These are phyloP conservation scores for Daldinia loculata DNA, from an alignment of 495 filamentous ascomycete genomes.

Conservation along the genomic window DNA sequence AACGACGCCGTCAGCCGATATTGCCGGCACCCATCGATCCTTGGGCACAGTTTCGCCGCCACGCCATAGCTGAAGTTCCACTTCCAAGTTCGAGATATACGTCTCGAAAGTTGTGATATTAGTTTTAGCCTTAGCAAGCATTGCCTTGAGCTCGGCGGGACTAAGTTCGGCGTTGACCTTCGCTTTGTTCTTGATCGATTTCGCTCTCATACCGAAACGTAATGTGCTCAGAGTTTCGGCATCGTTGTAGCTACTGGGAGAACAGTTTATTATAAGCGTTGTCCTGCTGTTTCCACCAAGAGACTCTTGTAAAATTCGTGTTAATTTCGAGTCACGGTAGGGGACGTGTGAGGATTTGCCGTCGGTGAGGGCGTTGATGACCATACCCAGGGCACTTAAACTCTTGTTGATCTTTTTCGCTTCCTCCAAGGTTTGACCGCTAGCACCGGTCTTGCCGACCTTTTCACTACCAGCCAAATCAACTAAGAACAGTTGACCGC, in stretches of 20 bases:
- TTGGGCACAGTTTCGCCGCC: constrained; percentile 87
- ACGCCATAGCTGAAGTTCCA: constrained; percentile 86
- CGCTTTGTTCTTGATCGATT: constrained; percentile 99
- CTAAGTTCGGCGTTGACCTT: constrained; percentile 99
- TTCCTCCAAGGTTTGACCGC: constrained; percentile 96
- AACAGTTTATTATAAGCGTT: constrained; percentile 98
- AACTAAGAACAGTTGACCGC: constrained; percentile 94
- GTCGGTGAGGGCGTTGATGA: constrained; percentile 97
- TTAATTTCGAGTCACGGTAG: constrained; percentile 98
- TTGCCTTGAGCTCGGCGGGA: constrained; percentile 88
- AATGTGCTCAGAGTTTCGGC: constrained; percentile 92
- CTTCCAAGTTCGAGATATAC: constrained; percentile 85
- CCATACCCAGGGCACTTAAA: constrained; percentile 96
- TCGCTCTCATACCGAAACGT: constrained; percentile 94
- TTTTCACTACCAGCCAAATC: constrained; percentile 98
- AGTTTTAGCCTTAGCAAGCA: constrained; percentile 88
- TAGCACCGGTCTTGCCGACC: constrained; percentile 97
- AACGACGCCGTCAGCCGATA: constrained; percentile 71
- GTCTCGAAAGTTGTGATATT: constrained; percentile 88
- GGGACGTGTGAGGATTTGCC: constrained; percentile 98
- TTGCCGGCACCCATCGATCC: constrained; percentile 67
- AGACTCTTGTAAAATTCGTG: constrained; percentile 94
- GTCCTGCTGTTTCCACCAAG: constrained; percentile 97
- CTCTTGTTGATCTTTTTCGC: constrained; percentile 99
- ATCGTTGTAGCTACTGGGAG: constrained; percentile 97